Conservation (phyloP, 2,329 filamentous ascomycete species). For the Chaetomium strumarium region DNA sequence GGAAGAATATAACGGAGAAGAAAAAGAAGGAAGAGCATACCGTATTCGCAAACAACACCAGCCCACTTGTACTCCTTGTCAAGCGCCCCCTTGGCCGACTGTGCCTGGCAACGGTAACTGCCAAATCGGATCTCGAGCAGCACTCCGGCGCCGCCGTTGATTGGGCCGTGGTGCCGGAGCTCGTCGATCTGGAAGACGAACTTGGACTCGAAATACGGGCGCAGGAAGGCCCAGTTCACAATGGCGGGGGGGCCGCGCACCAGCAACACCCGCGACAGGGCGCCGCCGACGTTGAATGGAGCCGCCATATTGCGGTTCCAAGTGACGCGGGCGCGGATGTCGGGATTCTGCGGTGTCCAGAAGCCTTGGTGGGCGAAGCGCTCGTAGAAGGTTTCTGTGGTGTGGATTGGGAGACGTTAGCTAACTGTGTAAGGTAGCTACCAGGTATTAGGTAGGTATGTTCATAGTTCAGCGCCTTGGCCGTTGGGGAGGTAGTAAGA, state of each 20-base stretch:
- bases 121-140: slow-evolving; percentile 46
- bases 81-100: slow-evolving; percentile 37
- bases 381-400: slow-evolving; percentile 28
- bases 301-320: slow-evolving; percentile 50
- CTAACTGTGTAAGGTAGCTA: too few species aligned
- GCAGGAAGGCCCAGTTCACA: slow-evolving; percentile 39
- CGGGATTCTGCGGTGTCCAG: slow-evolving; percentile 29
- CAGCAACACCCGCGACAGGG: slow-evolving; percentile 44
- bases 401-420: background rate
- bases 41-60: slow-evolving; percentile 20
- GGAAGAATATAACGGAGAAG: too few species aligned
- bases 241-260: slow-evolving; percentile 40
- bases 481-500: too few species aligned
- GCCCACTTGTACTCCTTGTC: slow-evolving; percentile 23
- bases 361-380: slow-evolving; percentile 28
- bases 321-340: slow-evolving; percentile 31
- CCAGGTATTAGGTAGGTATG: too few species aligned
- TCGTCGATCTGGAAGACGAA: slow-evolving; percentile 45
- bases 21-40: too few species aligned
- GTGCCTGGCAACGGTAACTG: slow-evolving; percentile 49
- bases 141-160: slow-evolving; percentile 4
- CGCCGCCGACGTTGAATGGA: slow-evolving; percentile 34
- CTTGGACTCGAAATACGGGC: slow-evolving; percentile 35
- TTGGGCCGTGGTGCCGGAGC: slow-evolving; percentile 21
- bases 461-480: too few species aligned